Evolutionary conservation across 306 rosid species (phyloP), one percentile per base, ranked within the genome.

Genomic region (Crotalaria pallida): DNA sequence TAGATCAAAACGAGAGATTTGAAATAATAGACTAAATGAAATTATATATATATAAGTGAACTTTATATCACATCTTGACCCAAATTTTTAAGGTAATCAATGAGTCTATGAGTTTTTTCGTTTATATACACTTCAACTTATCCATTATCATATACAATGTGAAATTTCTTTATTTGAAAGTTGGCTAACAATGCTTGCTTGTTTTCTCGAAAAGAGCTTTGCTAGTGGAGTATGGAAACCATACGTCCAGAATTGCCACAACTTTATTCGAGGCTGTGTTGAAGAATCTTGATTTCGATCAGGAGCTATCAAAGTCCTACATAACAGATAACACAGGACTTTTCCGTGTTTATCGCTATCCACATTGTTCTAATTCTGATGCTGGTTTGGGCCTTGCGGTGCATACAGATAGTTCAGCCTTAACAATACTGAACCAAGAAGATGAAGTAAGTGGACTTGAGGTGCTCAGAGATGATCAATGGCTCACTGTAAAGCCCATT

Each of bases 331-430:
- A 69, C 12, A 84, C 83, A 0, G 89, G 89, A 12, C 10, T 10
- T 2, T 7, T 84, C 18, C 95, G 91, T 6, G 71, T 80, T 13
- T 88, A 88, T 36, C 87, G 89, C 15, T 86, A 88, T 24, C 96
- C 96, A 3, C 49, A 4, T 12, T 66, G 49, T 57, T 66, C 68
- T 0, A 50, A 66, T 2, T 17, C 59, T 5, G 27, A 36, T 24
- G 31, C 36, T 55, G 75, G 84, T 58, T 80, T 74, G 82, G 96
- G 96, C 4, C 50, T 88, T 81, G 87, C 74, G 40, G 78, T 45
- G 3, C 91, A 86, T 24, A 86, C 91, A 1, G 89, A 86, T 60
- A 88, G 91, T 69, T 86, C 91, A 2, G 79, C 82, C 5, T n/a
- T 88, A 48, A 76, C 96, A 13, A 79, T 88, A 50, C 56, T 88